A percentile compares a stretch with the other conserved stretches of the same genome.
These are phyloP conservation scores for Ceratocystis huliohia DNA, from an alignment of 2,329 filamentous ascomycete species.

Conservation along the genomic window DNA sequence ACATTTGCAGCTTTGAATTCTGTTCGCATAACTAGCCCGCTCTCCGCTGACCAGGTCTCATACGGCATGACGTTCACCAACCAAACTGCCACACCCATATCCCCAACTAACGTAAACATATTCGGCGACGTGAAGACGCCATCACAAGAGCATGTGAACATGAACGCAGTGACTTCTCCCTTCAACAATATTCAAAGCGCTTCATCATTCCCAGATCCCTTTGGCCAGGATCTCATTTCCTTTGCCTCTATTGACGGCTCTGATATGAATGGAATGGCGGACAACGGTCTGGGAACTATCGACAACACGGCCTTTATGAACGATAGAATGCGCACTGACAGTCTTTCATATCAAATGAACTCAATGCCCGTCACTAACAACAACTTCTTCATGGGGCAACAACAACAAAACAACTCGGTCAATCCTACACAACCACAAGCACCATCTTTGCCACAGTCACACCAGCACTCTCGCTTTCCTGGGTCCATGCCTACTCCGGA, in stretches of 20 bases:
- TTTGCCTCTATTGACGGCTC: slow-evolving; percentile 1
- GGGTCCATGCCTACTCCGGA: neutral
- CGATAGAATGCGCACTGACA: slow-evolving; percentile 4
- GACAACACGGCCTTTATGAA: slow-evolving; percentile 7
- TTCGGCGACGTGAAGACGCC: neutral
- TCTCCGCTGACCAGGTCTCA: slow-evolving; percentile 10
- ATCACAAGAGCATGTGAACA: neutral
- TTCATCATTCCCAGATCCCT: slow-evolving; percentile 1
- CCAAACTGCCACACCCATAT: neutral
- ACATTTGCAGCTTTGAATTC: slow-evolving; percentile 13
- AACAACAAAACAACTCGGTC: slow-evolving; percentile 6
- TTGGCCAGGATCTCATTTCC: slow-evolving; percentile 12
- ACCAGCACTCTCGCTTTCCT: neutral
- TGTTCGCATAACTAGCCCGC: slow-evolving; percentile 9
- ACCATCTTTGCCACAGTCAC: slow-evolving; percentile 14
- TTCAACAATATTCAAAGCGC: neutral
- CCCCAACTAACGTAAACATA: neutral
- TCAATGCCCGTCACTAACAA: neutral
- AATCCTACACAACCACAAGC: neutral
- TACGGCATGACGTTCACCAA: neutral
- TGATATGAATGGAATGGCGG: neutral
- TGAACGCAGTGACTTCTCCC: slow-evolving; percentile 2
- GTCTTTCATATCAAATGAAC: slow-evolving; percentile 10
- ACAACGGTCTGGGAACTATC: neutral
- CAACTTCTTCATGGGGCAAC: slow-evolving; percentile 18